Conservation (phyloP, 1,284 basidiomycete genomes). For the Mycena sp. region DNA sequence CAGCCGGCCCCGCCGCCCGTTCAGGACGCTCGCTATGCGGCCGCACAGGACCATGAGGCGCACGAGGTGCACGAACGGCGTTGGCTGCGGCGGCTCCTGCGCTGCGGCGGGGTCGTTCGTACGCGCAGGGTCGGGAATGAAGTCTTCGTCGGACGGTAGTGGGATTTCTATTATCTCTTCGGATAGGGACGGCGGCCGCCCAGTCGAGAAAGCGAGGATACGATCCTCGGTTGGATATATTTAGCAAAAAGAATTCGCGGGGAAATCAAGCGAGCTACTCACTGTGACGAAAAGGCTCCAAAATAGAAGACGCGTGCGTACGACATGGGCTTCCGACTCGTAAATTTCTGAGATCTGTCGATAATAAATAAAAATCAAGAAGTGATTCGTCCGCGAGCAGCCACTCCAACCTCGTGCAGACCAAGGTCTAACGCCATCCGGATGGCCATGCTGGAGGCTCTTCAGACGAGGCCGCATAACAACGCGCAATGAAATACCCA, state of each 20-base stretch:
- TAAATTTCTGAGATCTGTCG: conserved; percentile 45
- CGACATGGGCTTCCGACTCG: conserved; percentile 47
- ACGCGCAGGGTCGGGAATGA: conserved; percentile 45
- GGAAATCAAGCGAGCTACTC: not conserved
- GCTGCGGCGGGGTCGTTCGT: conserved; percentile 30
- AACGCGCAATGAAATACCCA: not conserved
- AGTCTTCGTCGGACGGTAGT: conserved; percentile 48
- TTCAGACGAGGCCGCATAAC: not conserved
- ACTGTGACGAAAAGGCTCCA: conserved; percentile 50
- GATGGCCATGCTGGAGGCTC: conserved; percentile 44
- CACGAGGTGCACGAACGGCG: conserved; percentile 48
- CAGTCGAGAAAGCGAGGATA: conserved; percentile 47
- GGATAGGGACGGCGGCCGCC: conserved; percentile 44
- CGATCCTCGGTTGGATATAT: conserved; percentile 38
- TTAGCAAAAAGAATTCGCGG: not conserved
- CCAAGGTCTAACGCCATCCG: conserved; percentile 53
- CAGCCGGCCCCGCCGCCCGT: conserved; percentile 47
- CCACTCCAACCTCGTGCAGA: conserved; percentile 41
- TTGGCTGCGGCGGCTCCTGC: conserved; percentile 41
- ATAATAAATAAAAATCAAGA: not conserved
- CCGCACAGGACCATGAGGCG: conserved; percentile 53
- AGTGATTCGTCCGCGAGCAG: too few species aligned
- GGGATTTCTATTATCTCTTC: conserved; percentile 54
- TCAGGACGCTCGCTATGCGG: conserved; percentile 47
- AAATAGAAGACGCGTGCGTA: conserved; percentile 47